Evolutionary conservation across 2,329 filamentous ascomycete species (phyloP).

Genomic region (Claviceps sp.): DNA sequence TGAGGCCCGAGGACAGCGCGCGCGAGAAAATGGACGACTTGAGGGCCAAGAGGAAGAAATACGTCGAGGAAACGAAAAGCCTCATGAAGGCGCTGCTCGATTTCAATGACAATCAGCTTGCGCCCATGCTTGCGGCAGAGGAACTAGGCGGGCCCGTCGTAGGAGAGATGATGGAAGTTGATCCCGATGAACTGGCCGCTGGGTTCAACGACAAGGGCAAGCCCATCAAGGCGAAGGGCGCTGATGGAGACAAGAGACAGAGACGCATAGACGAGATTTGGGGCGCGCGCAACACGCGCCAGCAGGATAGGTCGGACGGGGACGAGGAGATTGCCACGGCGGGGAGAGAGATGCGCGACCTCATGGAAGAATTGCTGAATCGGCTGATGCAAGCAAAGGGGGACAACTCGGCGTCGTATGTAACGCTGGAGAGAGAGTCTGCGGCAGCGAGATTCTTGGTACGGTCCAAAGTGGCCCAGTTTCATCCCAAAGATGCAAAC

Average conservation of each 20-base stretch:
- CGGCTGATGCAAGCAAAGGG: slow-evolving; percentile 39
- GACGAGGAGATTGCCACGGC: slow-evolving; percentile 38
- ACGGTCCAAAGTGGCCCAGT: slow-evolving; percentile 51
- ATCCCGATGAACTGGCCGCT: slow-evolving; percentile 43
- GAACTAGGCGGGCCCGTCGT: slow-evolving; percentile 74
- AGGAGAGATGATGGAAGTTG: slow-evolving; percentile 54
- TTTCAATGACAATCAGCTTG: slow-evolving; percentile 60
- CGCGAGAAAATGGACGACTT: slow-evolving; percentile 50
- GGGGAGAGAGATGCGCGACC: slow-evolving; percentile 41
- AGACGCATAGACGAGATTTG: slow-evolving; percentile 52
- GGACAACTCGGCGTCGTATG: slow-evolving; percentile 42
- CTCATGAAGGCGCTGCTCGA: slow-evolving; percentile 51
- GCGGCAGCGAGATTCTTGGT: slow-evolving; percentile 51
- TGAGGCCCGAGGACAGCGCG: slow-evolving; percentile 47
- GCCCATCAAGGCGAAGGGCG: slow-evolving; percentile 33
- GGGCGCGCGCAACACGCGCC: slow-evolving; percentile 21
- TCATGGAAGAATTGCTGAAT: slow-evolving; percentile 49
- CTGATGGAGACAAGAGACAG: slow-evolving; percentile 37
- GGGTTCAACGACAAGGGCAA: slow-evolving; percentile 49
- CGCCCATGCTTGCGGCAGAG: slow-evolving; percentile 67
- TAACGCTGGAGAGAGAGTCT: slow-evolving; percentile 44
- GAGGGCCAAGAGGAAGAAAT: slow-evolving; percentile 41
- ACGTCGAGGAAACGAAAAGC: slow-evolving; percentile 45
- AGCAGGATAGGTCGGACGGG: slow-evolving; percentile 12
- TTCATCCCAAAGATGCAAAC: slow-evolving; percentile 50